phyloP scores from a whole-genome alignment of 1,139 yeast genomes.

The Candida smagusa region DNA sequence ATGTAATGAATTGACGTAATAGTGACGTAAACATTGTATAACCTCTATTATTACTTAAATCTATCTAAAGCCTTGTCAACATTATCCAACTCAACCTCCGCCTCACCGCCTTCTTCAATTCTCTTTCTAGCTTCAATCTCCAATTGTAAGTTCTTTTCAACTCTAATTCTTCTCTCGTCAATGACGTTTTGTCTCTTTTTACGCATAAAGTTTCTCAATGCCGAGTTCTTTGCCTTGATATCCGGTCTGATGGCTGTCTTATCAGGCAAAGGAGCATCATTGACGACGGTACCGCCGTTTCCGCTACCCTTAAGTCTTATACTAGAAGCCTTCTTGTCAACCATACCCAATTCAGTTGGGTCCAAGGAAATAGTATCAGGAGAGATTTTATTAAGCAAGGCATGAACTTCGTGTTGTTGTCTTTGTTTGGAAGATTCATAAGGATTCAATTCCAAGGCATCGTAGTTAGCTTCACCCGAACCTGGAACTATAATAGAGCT shows the following conservation, averaged over 20 bases:
- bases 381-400: constrained; percentile 80
- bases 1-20: too few relatives aligned
- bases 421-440: constrained; percentile 89
- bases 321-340: constrained; percentile 65
- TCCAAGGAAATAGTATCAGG: constrained; percentile 92
- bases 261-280: constrained; percentile 37
- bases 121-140: constrained; percentile 74
- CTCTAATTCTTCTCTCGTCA: constrained; percentile 79
- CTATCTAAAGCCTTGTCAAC: constrained; percentile 59
- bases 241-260: constrained; percentile 53
- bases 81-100: constrained; percentile 45
- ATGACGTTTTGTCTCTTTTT: constrained; percentile 84
- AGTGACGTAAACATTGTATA: not conserved
- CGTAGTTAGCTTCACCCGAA: constrained; percentile 96
- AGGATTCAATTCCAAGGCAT: constrained; percentile 91
- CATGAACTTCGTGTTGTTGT: constrained; percentile 87
- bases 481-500: constrained; percentile 89
- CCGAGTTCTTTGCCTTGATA: constrained; percentile 77
- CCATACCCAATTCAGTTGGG: constrained; percentile 84
- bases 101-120: constrained; percentile 49
- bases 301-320: constrained; percentile 61
- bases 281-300: constrained; percentile 16
- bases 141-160: constrained; percentile 70
- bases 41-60: constrained; percentile 31
- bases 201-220: constrained; percentile 74